Evolutionary conservation across 2,329 filamentous ascomycete genomes (phyloP).

Genomic region (Dichotomopilus funicola): DNA sequence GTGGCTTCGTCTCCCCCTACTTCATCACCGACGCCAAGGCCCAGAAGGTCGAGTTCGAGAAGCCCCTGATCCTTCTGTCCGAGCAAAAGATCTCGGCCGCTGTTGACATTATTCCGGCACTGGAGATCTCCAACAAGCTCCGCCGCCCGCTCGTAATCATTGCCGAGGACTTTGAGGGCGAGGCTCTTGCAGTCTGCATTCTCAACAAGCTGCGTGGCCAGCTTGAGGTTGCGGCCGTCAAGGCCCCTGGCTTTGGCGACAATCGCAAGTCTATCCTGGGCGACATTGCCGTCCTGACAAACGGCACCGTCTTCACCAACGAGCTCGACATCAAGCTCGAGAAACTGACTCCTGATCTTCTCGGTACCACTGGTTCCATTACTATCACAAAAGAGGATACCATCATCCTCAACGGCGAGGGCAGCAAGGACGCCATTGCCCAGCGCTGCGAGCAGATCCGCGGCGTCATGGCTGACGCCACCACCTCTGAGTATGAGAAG

Average conservation of each 20-base stretch:
- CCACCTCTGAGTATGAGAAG: constrained; percentile 98
- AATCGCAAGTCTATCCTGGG: constrained; percentile 99
- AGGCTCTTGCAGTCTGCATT: constrained; percentile 97
- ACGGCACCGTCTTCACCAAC: constrained; percentile 94
- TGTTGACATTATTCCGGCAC: constrained; percentile 96
- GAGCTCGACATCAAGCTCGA: constrained; percentile 99
- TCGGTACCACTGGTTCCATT: constrained; percentile 94
- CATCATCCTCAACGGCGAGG: constrained; percentile 95
- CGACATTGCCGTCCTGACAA: constrained; percentile 91
- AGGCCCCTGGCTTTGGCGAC: constrained; percentile 98
- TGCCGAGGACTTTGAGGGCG: constrained; percentile 97
- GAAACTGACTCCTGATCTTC: constrained; percentile 92
- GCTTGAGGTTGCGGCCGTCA: constrained; percentile 96
- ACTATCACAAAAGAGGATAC: constrained; percentile 99
- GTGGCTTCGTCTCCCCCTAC: constrained; percentile 96
- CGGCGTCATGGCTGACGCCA: constrained; percentile 87
- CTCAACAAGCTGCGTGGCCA: constrained; percentile 99
- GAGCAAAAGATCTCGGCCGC: constrained; percentile 99
- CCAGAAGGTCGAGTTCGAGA: constrained; percentile 99
- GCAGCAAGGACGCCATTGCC: constrained; percentile 84
- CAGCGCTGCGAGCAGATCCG: constrained; percentile 99
- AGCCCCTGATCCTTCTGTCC: constrained; percentile 94
- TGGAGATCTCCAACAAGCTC: constrained; percentile 92
- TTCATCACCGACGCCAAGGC: constrained; percentile 99
- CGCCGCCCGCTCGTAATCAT: constrained; percentile 97